Evolutionary conservation across 768 basidiomycete species (phyloP), one percentile per base, ranked within the genome.

Genomic region (Rhodotorula graminis): DNA sequence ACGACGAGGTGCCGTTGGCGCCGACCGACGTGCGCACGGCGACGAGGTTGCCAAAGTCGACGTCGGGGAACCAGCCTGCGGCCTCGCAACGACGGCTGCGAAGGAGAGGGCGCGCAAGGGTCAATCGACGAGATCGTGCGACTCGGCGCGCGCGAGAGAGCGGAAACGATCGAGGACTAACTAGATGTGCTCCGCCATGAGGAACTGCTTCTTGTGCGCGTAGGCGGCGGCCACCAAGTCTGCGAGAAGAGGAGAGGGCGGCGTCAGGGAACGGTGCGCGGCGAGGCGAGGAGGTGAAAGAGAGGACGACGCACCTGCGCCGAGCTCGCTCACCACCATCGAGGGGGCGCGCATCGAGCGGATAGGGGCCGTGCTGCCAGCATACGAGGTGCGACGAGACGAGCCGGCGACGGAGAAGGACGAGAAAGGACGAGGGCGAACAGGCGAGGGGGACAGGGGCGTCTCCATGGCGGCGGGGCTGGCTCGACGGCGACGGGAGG

Each of bases 31-130:
- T 63, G 14, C 71, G 65, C 8, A 72, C 71, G 25, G 71, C 71
- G 49, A 72, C 71, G 50, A 72, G 52, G 65, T 72, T 67, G 65
- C 71, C 71, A 61, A 61, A 72, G 31, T 64, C 53, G 2, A 46
- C 65, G 50, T 72, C 71, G 11, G 71, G 71, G 44, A 72, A 72
- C 65, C 65, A 72, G 37, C 71, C 71, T 4, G 53, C 53, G 6
- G 71, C 65, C 23, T 72, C 71, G 53, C 71, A 72, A 0, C 70
- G 70, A 23, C 70, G 50, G 25, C 50, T 52, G 50, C 50, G 50
- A 37, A 9, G 9, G 37, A 42, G 19, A 27, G 18, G 47, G 61
- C 12, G 29, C n/a, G 15, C 25, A 50, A 37, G 37, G 37, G 46
- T 12, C 29, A 29, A 23, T 10, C 27, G 46, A 33, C 18, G 49